Conservation (phyloP, 75 land plant species). For the Cupressus sempervirens region DNA sequence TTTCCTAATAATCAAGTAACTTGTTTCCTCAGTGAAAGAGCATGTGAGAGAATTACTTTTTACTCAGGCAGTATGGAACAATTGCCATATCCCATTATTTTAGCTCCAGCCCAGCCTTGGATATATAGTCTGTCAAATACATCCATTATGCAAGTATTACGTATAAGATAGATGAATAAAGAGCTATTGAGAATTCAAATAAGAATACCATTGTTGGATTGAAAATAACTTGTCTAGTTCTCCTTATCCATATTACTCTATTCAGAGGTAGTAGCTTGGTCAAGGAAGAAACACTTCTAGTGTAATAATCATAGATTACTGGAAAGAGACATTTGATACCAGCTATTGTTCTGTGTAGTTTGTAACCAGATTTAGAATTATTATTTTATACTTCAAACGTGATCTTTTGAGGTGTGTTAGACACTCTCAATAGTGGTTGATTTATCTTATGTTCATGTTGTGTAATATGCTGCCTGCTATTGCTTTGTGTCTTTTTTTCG, state of each 20-base stretch:
- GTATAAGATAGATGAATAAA: not conserved
- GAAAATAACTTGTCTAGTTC: not conserved
- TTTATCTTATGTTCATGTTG: not conserved
- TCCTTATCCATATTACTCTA: no score
- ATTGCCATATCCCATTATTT: not conserved
- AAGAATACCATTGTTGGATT: not conserved
- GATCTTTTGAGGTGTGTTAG: not conserved
- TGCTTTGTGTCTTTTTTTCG: no score
- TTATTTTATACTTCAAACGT: not conserved
- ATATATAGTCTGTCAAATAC: not conserved
- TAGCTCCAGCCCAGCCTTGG: not conserved
- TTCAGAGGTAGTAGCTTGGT: not conserved
- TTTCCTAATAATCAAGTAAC: not conserved
- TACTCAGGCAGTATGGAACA: not conserved
- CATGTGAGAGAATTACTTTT: not conserved
- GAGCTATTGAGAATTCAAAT: not conserved
- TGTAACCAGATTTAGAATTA: not conserved
- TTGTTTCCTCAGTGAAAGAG: not conserved
- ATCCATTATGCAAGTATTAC: not conserved
- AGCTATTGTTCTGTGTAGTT: not conserved
- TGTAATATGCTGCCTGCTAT: no score
- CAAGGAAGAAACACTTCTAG: not conserved
- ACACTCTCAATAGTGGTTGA: not conserved
- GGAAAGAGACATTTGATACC: not conserved
- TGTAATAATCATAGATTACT: no score